Percentiles rank a stretch among this genome's conserved stretches.
Evolutionary conservation across 1,284 basidiomycete genomes (phyloP).

Genomic region (Fomitiporia mediterranea): DNA sequence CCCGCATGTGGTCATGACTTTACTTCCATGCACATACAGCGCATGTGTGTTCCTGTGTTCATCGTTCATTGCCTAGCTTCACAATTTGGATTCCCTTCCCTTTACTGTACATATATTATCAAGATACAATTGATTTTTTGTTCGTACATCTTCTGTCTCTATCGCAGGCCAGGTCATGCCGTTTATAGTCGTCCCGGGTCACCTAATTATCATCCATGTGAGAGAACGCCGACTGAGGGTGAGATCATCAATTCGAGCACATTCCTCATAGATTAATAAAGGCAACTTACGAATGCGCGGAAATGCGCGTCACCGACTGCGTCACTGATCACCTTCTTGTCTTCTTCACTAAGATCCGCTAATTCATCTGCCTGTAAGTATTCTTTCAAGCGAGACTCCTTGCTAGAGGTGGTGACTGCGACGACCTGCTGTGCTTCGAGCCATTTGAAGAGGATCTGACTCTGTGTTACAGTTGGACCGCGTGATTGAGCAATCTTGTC

Average conservation of each 20-base stretch:
- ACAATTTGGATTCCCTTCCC: no score
- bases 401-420: slow-evolving; percentile 72
- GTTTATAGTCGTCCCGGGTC: no score
- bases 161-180: no score
- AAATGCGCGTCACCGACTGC: slow-evolving; percentile 60
- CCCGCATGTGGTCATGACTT: no score
- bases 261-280: not conserved
- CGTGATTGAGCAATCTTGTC: slow-evolving; percentile 28
- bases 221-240: not conserved
- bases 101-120: no score
- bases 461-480: slow-evolving; percentile 40
- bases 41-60: no score
- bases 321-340: slow-evolving; percentile 58
- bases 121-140: no score
- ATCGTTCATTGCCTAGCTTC: no score
- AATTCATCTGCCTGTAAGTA: slow-evolving; percentile 53
- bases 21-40: no score
- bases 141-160: no score
- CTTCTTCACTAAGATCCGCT: slow-evolving; percentile 54
- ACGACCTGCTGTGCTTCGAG: slow-evolving; percentile 50
- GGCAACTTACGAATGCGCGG: slow-evolving; percentile 40
- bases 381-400: slow-evolving; percentile 62
- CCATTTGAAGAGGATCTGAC: slow-evolving; percentile 61
- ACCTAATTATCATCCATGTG: slow-evolving; percentile 8
- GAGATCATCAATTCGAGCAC: not conserved